phyloP scores from a whole-genome alignment of 768 basidiomycete genomes.

The Trametes cingulata region DNA sequence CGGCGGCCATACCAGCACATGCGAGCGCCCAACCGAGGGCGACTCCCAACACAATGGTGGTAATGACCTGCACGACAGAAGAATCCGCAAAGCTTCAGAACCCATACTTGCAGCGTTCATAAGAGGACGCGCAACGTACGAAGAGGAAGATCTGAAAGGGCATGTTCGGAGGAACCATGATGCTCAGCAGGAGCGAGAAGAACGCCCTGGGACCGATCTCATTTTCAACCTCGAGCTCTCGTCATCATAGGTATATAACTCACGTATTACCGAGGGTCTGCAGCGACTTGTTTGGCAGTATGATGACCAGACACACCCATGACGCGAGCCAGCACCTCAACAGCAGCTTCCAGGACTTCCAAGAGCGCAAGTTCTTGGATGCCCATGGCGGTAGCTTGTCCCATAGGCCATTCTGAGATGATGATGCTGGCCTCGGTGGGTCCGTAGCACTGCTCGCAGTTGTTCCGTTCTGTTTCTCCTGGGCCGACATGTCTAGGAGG shows the following conservation, averaged over 20 bases:
- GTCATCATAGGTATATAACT: constrained; percentile 21
- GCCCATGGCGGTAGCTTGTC: constrained; percentile 43
- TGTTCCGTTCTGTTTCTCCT: neutral
- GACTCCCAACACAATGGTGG: constrained; percentile 49
- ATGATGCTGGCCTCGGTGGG: neutral
- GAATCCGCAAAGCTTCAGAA: neutral
- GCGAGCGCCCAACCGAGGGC: constrained; percentile 57
- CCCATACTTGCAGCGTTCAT: neutral
- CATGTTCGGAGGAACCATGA: constrained; percentile 51
- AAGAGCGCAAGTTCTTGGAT: constrained; percentile 36
- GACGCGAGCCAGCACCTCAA: constrained; percentile 44
- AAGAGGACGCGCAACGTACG: constrained; percentile 32
- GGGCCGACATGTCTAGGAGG: constrained; percentile 1
- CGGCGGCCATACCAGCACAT: constrained; percentile 53
- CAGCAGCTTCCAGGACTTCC: constrained; percentile 39
- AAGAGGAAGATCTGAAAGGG: constrained; percentile 51
- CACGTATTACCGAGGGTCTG: constrained; percentile 43
- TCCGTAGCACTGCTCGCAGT: neutral
- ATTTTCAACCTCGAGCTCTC: neutral
- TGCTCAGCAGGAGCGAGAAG: constrained; percentile 42
- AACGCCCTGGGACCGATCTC: constrained; percentile 37
- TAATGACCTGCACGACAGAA: constrained; percentile 31
- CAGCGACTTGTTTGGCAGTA: constrained; percentile 42
- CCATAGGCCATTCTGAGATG: neutral
- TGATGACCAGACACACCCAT: constrained; percentile 41